Evolutionary conservation across 768 basidiomycete genomes (phyloP), one percentile per base, ranked within the genome.

Genomic region (Podaxis mareebaensis): DNA sequence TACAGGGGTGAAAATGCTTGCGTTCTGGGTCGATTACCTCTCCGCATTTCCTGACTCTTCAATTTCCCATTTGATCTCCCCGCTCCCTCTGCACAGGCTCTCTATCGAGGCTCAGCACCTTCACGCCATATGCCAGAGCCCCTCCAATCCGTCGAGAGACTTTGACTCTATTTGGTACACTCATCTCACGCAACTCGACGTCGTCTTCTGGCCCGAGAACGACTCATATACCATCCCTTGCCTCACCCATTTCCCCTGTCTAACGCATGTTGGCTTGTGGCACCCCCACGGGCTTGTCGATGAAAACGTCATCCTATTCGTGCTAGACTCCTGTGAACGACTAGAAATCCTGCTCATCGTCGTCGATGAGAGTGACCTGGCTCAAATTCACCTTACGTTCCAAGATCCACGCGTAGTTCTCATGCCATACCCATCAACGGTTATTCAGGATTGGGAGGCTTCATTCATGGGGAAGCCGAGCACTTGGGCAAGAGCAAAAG

Each of bases 1-100:
- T 67, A 76, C 71, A 2, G 76, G 78, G 17, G 74, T 78, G 49
- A 66, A 70, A 38, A 73, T 73, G 51, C 70, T 81, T 24, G 78
- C 76, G 6, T 75, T 78, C 51, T 79, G 78, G 78, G 72, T 77
- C 33, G 73, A 77, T 53, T 74, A 73, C 58, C 62, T 74, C 40
- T 63, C 64, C 36, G 61, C 67, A 60, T 61, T 66, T 51, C 68
- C 67, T 46, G 38, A 60, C 56, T 44, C 24, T 20, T 57, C 71
- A 22, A 58, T 76, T 22, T 57, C 66, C n/a, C 64, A 69, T 13
- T 64, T 75, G 22, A 67, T 75, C n/a, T 65, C 70, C 30, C 65
- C 69, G 17, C 68, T 76, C 20, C 67, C 71, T 8, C 73, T 79
- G 17, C 67, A 56, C 26, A 70, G 73, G 22, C 74, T 80, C 36